These are phyloP conservation scores for Porogramme epimiltina DNA, from an alignment of 1,284 basidiomycete species.

Conservation along the genomic window DNA sequence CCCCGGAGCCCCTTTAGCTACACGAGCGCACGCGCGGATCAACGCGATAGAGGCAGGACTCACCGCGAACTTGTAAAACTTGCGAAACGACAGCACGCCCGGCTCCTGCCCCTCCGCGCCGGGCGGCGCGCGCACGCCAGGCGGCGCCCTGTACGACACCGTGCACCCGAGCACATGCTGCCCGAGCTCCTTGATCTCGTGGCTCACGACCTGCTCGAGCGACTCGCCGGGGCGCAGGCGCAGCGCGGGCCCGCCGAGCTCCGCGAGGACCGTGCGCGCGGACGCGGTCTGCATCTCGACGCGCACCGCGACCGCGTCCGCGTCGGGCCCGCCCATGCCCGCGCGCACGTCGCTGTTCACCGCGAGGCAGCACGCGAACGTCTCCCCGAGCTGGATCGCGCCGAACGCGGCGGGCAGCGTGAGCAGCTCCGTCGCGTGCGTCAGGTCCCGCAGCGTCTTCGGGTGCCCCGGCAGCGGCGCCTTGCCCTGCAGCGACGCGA, in stretches of 20 bases:
- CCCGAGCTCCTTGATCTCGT: constrained; percentile 84
- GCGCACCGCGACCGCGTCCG: constrained; percentile 56
- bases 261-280: constrained; percentile 61
- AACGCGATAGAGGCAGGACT: constrained; percentile 32
- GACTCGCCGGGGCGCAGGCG: constrained; percentile 55
- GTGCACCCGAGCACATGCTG: constrained; percentile 81
- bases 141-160: constrained; percentile 69
- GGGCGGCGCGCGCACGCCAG: constrained; percentile 47
- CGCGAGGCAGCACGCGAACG: constrained; percentile 76
- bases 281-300: constrained; percentile 81
- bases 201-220: constrained; percentile 65
- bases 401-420: constrained; percentile 79
- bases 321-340: too few relatives aligned
- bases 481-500: constrained; percentile 75
- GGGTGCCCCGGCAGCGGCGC: constrained; percentile 70
- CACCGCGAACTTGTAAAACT: constrained; percentile 89
- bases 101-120: constrained; percentile 57
- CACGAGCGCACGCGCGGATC: not conserved
- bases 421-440: constrained; percentile 69
- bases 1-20: too few relatives aligned
- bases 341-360: constrained; percentile 75
- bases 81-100: constrained; percentile 70
- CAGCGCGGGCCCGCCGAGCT: constrained; percentile 56
- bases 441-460: constrained; percentile 78
- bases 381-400: constrained; percentile 79